Evolutionary conservation across 2,329 filamentous ascomycete species (phyloP).

Genomic region (Sporothrix inflata): DNA sequence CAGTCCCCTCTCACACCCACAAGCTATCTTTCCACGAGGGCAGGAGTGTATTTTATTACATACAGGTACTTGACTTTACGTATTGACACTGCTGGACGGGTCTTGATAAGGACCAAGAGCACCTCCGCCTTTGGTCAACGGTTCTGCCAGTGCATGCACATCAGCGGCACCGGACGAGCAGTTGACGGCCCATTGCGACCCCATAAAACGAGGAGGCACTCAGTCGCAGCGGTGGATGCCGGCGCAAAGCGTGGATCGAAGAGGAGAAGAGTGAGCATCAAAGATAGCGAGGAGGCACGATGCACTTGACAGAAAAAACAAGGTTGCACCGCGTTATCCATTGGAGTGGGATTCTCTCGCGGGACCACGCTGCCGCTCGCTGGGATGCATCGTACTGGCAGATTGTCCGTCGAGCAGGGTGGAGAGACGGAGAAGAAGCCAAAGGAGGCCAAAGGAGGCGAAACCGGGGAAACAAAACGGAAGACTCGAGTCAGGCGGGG

Average conservation of each 20-base stretch:
- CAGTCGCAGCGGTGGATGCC: background rate
- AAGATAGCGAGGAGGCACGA: background rate
- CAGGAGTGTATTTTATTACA: background rate
- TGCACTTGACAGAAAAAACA: background rate
- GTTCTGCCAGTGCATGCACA: background rate
- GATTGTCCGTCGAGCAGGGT: background rate
- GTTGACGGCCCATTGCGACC: background rate
- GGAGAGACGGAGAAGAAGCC: background rate
- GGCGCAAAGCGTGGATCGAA: background rate
- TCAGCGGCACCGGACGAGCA: background rate
- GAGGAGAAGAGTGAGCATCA: background rate
- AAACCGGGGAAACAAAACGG: too few relatives aligned
- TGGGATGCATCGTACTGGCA: too few relatives aligned
- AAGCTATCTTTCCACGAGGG: background rate
- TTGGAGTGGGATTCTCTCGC: background rate
- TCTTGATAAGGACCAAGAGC: slow-evolving; percentile 10
- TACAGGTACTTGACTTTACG: too few relatives aligned
- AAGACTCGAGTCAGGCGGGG: background rate
- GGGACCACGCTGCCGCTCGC: background rate
- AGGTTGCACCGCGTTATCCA: background rate
- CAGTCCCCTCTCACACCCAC: background rate
- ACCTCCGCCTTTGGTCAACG: background rate
- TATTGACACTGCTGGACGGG: background rate
- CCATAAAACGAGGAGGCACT: background rate
- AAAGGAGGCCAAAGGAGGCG: background rate